These are phyloP conservation scores for Metschnikowia santaceciliae DNA, from an alignment of 805 yeast species.

Conservation along the genomic window DNA sequence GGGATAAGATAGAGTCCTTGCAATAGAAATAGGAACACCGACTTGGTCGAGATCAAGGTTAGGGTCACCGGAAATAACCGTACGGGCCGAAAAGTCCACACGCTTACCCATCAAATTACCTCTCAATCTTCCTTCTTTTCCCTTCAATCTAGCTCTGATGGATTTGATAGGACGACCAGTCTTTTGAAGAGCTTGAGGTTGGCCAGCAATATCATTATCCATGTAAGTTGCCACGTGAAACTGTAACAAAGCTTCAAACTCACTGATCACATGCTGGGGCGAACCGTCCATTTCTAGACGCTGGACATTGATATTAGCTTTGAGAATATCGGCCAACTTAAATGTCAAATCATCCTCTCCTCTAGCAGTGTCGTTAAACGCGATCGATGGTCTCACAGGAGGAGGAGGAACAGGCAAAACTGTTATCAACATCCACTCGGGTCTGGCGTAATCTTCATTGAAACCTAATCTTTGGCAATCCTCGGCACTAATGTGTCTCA, in stretches of 20 bases:
- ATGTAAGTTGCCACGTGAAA: slow-evolving; percentile 98
- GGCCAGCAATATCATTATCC: slow-evolving; percentile 99
- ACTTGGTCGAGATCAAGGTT: slow-evolving; percentile 96
- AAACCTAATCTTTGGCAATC: slow-evolving; percentile 84
- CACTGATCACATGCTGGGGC: slow-evolving; percentile 96
- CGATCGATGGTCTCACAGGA: slow-evolving; percentile 97
- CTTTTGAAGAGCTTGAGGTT: slow-evolving; percentile 97
- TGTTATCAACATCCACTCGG: slow-evolving; percentile 96
- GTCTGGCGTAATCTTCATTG: slow-evolving; percentile 94
- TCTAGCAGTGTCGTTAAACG: slow-evolving; percentile 95
- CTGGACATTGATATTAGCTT: slow-evolving; percentile 96
- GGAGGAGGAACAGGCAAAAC: slow-evolving; percentile 99
- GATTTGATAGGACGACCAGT: slow-evolving; percentile 98
- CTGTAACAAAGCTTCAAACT: slow-evolving; percentile 91
- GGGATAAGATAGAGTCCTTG: slow-evolving; percentile 92
- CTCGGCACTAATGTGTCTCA: slow-evolving; percentile 82
- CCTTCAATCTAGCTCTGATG: slow-evolving; percentile 98
- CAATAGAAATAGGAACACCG: slow-evolving; percentile 97
- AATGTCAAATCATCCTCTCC: slow-evolving; percentile 99
- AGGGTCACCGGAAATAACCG: slow-evolving; percentile 99
- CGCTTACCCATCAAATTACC: slow-evolving; percentile 99
- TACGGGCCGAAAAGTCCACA: slow-evolving; percentile 98
- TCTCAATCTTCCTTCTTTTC: slow-evolving; percentile 98
- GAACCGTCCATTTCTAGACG: slow-evolving; percentile 98
- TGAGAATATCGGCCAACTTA: slow-evolving; percentile 92